Conservation (phyloP, 768 basidiomycete genomes). For the Suillus variegatus region DNA sequence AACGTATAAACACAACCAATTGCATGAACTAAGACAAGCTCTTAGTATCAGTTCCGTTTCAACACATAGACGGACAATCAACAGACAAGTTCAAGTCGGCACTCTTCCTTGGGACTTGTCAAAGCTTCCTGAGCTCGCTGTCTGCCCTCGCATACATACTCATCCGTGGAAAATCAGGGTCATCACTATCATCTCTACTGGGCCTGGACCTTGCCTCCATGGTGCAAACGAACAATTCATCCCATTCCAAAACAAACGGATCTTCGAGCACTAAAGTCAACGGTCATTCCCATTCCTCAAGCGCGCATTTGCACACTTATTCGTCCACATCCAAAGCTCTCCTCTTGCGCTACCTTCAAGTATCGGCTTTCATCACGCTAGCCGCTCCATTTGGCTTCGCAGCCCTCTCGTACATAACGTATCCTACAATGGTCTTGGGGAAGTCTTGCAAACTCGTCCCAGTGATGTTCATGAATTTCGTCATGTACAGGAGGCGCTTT, state of each 20-base stretch:
- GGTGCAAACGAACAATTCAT: conserved; percentile 19
- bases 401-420: conserved; percentile 92
- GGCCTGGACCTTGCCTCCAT: conserved; percentile 50
- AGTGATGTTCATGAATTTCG: conserved; percentile 96
- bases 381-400: conserved; percentile 98
- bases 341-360: conserved; percentile 78
- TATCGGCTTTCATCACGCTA: conserved; percentile 82
- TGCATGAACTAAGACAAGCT: background rate
- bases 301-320: conserved; percentile 28
- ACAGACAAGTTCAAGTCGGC: conserved; percentile 83
- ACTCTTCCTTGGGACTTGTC: conserved; percentile 82
- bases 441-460: conserved; percentile 99
- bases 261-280: conserved; percentile 38
- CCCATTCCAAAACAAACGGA: conserved; percentile 30
- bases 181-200: conserved; percentile 55
- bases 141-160: conserved; percentile 79
- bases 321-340: conserved; percentile 43
- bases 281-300: conserved; percentile 26
- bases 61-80: conserved; percentile 59
- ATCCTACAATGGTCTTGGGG: conserved; percentile 98
- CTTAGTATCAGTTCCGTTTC: conserved; percentile 83
- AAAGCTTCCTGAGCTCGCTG: conserved; percentile 75
- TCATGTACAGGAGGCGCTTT: conserved; percentile 92
- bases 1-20: background rate
- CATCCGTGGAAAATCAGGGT: conserved; percentile 54